These are phyloP conservation scores for Aureobasidium musti DNA, from an alignment of 2,329 filamentous ascomycete species.

Conservation along the genomic window DNA sequence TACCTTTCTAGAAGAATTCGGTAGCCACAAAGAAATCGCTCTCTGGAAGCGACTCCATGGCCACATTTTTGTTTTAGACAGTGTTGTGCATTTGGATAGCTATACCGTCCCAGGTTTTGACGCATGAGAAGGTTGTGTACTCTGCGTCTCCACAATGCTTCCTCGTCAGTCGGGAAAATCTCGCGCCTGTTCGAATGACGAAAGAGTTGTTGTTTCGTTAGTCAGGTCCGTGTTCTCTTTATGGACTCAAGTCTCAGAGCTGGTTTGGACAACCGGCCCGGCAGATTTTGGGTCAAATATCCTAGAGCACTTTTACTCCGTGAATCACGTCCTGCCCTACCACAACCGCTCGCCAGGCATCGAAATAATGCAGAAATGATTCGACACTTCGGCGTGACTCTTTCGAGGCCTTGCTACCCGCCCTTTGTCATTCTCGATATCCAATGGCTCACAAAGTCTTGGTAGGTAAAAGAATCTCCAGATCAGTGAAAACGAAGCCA, in stretches of 20 bases:
- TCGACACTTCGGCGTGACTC: too few species aligned
- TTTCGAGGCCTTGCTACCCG: too few species aligned
- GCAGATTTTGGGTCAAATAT: not conserved
- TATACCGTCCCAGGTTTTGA: not conserved
- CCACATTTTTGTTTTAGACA: too few species aligned
- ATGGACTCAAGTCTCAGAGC: not conserved
- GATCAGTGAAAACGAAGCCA: not conserved
- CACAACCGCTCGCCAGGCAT: not conserved
- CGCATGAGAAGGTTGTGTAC: too few species aligned
- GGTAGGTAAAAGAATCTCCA: not conserved
- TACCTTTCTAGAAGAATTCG: too few species aligned
- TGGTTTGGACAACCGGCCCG: not conserved
- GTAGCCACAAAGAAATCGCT: too few species aligned
- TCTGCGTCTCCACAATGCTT: too few species aligned
- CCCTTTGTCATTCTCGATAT: too few species aligned
- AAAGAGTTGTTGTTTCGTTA: not conserved
- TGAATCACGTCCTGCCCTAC: not conserved
- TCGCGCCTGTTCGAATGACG: not conserved
- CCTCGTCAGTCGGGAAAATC: not conserved
- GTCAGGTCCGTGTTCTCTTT: not conserved
- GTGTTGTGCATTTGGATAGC: too few species aligned
- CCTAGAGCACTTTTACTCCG: not conserved
- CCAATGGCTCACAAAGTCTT: not conserved
- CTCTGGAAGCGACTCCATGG: too few species aligned
- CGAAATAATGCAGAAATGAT: too few species aligned